Evolutionary conservation across 2,329 filamentous ascomycete genomes (phyloP).

Genomic region (Penicillium concentricum): DNA sequence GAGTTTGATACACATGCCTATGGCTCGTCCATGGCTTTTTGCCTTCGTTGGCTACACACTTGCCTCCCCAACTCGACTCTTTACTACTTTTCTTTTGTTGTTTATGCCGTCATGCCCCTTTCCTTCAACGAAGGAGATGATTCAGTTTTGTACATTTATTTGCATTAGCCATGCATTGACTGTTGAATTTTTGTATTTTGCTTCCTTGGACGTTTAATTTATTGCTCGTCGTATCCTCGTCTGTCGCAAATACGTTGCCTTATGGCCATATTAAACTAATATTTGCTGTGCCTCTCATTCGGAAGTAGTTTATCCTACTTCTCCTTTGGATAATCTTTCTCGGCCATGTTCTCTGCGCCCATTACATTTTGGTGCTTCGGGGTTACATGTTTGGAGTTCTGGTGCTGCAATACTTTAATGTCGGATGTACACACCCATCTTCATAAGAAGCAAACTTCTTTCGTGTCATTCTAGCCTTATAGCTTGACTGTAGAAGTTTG

Average conservation of each 20-base stretch:
- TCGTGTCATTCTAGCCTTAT: not conserved
- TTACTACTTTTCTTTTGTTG: slow-evolving; percentile 31
- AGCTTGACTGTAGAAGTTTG: not conserved
- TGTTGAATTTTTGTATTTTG: slow-evolving; percentile 8
- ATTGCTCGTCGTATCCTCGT: not conserved
- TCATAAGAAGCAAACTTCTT: not conserved
- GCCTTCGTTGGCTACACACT: slow-evolving; percentile 6
- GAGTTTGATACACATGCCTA: slow-evolving; percentile 13
- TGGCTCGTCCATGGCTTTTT: slow-evolving; percentile 4
- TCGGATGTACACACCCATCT: not conserved
- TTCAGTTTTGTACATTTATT: slow-evolving; percentile 29
- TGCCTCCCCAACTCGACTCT: slow-evolving; percentile 13
- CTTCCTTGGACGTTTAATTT: not conserved
- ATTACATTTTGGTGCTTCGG: not conserved
- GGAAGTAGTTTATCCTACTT: not conserved
- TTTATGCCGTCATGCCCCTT: slow-evolving; percentile 32
- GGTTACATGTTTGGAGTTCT: not conserved
- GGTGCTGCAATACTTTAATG: not conserved
- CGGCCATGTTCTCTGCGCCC: not conserved
- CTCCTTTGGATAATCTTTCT: not conserved
- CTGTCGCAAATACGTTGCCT: not conserved
- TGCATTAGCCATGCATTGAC: slow-evolving; percentile 19
- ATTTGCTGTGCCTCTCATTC: not conserved
- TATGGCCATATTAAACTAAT: not conserved
- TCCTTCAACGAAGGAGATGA: slow-evolving; percentile 14